Base-by-base conservation (phyloP, 176 grass and related monocot genomes). In the Tuctoria greenei region DNA sequence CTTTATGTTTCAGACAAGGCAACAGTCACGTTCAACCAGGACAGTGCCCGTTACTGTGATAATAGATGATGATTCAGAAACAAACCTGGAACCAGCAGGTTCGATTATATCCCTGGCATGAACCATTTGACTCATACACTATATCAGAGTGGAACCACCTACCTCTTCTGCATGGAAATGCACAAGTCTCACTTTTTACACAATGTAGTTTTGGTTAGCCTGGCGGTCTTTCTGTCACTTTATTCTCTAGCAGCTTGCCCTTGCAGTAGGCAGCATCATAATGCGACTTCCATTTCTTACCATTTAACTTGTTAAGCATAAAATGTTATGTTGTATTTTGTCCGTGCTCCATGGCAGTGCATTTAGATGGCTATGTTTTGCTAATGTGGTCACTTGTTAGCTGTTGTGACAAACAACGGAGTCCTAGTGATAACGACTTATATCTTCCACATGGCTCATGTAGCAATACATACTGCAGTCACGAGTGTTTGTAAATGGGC, bases 31-130 rank as follows among this genome's bases (percentile, higher is more conserved):
- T 44, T 40, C 67, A 0, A 64, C 59, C 28, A 90, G 85, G 79
- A 77, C 16, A 4, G 11, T 8, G 35, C 68, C 54, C 60, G 44
- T 72, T 44, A 89, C 73, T 82, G 81, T 99, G 49, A 82, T 95
- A 80, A 81, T 99, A 66, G 96, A 99, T 87, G 96, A 93, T 75
- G 96, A 99, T 74, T 69, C 86, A 50, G 92, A 95, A 74, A 68
- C 81, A 74, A 80, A 21, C 71, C 38, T 56, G 59, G 81, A 81
- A 65, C 66, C 38, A 63, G 44, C 89, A 99, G 96, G 96, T 93
- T 81, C 17, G 73, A 71, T 81, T 9, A 74, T 89, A 45, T 80
- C 64, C 37, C 21, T 45, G 46, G 62, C 60, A 68, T 21, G 12
- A 74, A 66, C 72, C 44, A 24, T 79, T 66, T 55, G 21, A 50